Conservation (phyloP, 441 rosid genomes). For the Euphorbia schlechtendalii region DNA sequence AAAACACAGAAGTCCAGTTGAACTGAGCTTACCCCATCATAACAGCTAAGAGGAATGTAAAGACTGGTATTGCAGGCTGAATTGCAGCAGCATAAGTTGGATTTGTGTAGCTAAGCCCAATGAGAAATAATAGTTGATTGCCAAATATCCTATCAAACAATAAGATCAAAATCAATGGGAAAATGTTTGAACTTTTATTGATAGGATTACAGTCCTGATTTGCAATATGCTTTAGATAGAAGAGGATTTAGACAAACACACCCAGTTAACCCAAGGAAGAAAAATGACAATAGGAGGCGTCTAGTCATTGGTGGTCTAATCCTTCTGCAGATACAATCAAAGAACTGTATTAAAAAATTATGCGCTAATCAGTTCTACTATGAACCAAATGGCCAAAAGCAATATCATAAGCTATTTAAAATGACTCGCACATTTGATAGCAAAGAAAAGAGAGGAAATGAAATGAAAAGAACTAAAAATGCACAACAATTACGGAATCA, state of each 20-base stretch:
- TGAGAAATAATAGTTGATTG: constrained; percentile 87
- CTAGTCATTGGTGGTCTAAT: constrained; percentile 68
- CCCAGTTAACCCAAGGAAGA: constrained; percentile 93
- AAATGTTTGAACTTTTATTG: no score
- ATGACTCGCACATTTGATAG: neutral
- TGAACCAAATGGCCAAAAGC: neutral
- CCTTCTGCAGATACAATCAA: constrained; percentile 42
- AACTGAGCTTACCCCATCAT: constrained; percentile 96
- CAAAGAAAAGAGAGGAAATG: no score
- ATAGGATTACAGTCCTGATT: no score
- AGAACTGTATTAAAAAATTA: neutral
- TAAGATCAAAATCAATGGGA: no score
- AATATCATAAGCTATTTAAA: neutral
- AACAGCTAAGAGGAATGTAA: constrained; percentile 84
- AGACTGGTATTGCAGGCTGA: constrained; percentile 97
- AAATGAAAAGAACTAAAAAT: no score
- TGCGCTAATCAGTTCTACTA: neutral
- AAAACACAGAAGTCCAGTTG: no score
- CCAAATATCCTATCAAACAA: constrained; percentile 75
- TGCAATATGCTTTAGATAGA: no score
- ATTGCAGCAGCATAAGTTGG: constrained; percentile 97
- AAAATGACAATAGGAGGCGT: constrained; percentile 58
- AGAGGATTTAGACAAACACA: constrained; percentile 22
- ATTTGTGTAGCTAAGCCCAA: constrained; percentile 94
- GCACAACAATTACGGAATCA: no score